Evolutionary conservation across 495 filamentous ascomycete genomes (phyloP), one percentile per base, ranked within the genome.

Genomic region (Daldinia decipiens): DNA sequence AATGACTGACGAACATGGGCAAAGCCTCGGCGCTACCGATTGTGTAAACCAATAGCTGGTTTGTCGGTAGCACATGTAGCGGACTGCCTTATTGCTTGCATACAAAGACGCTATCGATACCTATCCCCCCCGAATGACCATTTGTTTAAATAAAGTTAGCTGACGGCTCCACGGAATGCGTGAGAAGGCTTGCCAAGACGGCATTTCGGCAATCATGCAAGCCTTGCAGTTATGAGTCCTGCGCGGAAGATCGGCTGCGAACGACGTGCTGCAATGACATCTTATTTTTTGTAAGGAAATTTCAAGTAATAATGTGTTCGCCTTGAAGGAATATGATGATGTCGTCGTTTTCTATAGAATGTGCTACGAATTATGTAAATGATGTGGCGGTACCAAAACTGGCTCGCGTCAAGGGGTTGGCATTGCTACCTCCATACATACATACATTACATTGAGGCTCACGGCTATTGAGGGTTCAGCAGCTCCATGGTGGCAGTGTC

Each of bases 151-250:
- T 31, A 31, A 31, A 31, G 29, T 31, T 31, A 36, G 54, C 50
- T 45, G 58, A 29, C 13, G 51, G 31, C 38, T 54, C 67, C 57
- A 59, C 15, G 50, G 21, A 54, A 65, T 59, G 51, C 40, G 56
- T 15, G 50, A 26, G 31, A 57, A 62, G 55, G 47, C 39, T 53
- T 67, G 68, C 68, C 68, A 71, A 71, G 68, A 39, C 68, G 68
- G 68, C 39, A 66, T 62, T 67, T 71, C 68, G 68, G 68, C 63
- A 71, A 63, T 29, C 50, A n/a, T 53, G 50, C 13, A 63, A 19
- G 15, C 34, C 32, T 19, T 53, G 51, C 15, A 40, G 40, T n/a
- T 50, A 4, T 27, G 60, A 70, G 15, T 27, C 40, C 52, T 26
- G 51, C 40, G 62, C 68, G 68, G 68, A 62, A 71, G 50, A 62